Percentiles rank a stretch among this genome's conserved stretches.
phyloP scores from a whole-genome alignment of 106 monocot species.

The Acorus gramineus region DNA sequence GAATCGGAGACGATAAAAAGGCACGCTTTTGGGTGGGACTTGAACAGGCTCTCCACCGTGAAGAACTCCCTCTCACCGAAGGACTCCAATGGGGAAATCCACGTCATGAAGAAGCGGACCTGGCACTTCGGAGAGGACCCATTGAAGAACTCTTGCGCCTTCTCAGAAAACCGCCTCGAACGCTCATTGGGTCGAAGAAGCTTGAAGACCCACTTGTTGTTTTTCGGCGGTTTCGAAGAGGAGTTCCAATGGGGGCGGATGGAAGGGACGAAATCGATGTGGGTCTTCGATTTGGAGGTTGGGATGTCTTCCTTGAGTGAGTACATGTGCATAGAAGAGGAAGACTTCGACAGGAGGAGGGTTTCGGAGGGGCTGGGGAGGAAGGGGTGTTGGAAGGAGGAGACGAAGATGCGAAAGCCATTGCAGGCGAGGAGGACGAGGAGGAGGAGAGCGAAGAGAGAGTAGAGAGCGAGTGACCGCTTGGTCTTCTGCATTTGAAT shows the following conservation, averaged over 20 bases:
- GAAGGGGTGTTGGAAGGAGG: slow-evolving; percentile 1
- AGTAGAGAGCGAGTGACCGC: slow-evolving; percentile 17
- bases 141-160: slow-evolving; percentile 32
- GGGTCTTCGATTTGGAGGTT: too few species aligned
- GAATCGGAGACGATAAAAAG: slow-evolving; percentile 53
- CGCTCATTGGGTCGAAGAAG: slow-evolving; percentile 8
- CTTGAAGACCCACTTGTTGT: slow-evolving; percentile 3
- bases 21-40: slow-evolving; percentile 54
- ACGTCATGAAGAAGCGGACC: slow-evolving; percentile 75
- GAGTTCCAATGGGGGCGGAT: not conserved
- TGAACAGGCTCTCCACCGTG: slow-evolving; percentile 63
- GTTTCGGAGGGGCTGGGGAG: not conserved
- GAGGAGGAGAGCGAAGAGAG: slow-evolving; percentile 18
- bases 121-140: slow-evolving; percentile 16
- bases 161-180: slow-evolving; percentile 20
- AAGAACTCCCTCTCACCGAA: slow-evolving; percentile 54
- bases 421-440: slow-evolving; percentile 19
- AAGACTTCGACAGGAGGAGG: too few species aligned
- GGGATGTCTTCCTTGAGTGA: too few species aligned
- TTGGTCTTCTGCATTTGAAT: too few species aligned
- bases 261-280: too few species aligned
- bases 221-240: slow-evolving; percentile 6
- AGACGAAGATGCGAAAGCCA: slow-evolving; percentile 13
- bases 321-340: too few species aligned
- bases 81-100: slow-evolving; percentile 38